phyloP scores from a whole-genome alignment of 176 grass and related monocot genomes.

The Thinopyrum elongatum region DNA sequence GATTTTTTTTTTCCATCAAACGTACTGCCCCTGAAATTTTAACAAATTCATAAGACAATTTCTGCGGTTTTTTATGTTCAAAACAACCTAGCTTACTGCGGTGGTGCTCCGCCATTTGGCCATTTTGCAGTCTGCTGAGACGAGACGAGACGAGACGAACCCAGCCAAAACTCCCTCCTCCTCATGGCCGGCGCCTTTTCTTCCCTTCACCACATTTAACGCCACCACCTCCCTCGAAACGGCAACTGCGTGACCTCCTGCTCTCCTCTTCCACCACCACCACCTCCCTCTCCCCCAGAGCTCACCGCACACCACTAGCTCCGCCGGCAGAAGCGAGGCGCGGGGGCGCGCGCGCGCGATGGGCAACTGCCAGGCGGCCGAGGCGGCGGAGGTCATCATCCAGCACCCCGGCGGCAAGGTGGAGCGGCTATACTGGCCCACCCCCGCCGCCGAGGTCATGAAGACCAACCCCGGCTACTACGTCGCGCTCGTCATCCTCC shows the following conservation, averaged over 20 bases:
- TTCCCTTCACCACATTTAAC: constrained; percentile 37
- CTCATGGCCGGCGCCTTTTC: background rate
- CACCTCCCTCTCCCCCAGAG: background rate
- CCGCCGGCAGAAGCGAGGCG: background rate
- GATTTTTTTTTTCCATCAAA: no score
- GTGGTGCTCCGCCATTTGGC: background rate
- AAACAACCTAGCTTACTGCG: background rate
- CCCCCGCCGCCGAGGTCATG: constrained; percentile 76
- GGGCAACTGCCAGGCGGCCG: constrained; percentile 98
- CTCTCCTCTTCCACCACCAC: background rate
- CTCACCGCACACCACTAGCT: background rate
- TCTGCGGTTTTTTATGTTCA: no score
- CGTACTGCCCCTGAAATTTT: no score
- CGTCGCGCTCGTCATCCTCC: constrained; percentile 85
- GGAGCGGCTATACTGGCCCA: constrained; percentile 81
- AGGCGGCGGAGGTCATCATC: constrained; percentile 76
- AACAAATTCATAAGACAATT: background rate
- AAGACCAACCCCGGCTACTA: constrained; percentile 81
- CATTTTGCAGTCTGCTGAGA: no score
- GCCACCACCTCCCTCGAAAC: constrained; percentile 35
- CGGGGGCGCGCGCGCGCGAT: constrained; percentile 25
- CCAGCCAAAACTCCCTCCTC: background rate
- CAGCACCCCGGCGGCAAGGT: constrained; percentile 95
- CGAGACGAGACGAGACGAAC: background rate
- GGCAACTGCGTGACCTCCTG: constrained; percentile 23